Base-by-base conservation (phyloP, 2,329 filamentous ascomycete genomes). In the Chaetothyriales sp. region DNA sequence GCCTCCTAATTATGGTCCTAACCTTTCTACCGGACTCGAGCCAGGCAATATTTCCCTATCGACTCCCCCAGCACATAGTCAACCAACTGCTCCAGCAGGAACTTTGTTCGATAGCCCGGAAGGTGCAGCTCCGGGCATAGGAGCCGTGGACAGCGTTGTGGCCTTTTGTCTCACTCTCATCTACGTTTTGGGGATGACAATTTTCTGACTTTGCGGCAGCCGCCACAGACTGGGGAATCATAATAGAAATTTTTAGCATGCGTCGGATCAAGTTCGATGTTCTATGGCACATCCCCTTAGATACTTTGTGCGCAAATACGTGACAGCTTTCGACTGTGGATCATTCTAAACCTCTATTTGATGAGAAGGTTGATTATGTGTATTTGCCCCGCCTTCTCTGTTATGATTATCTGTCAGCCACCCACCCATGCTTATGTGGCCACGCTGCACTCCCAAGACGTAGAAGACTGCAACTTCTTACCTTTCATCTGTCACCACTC, bases 101-200 rank as follows among this genome's bases (percentile, higher is more conserved):
- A 56, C 59, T 18, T 50, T 60, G 28, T 53, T 57, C 48, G 59
- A 59, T 37, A 46, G 33, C 28, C 43, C 37, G 19, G 52, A 29
- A 40, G 33, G 33, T 15, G 33, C 33, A 40, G 33, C 33, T 40
- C 33, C 33, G 13, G 5, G 13, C 13, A 40, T 13, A 40, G 33
- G 10, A 40, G 10, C 5, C 10, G 2, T 15, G 13, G 15, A 40
- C 4, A 13, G 5, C 15, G 13, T 40, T 15, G 33, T 40, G 33
- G 15, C 33, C 33, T 40, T 40, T 10, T 40, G 8, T 40, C 9
- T 40, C 13, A 15, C 33, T 15, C 33, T 40, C 10, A 13, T 40
- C 4, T 40, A 2, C 10, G 4, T 40, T 5, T 40, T 5, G 10
- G 33, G 4, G 9, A 40, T 40, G 33, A 13, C 33, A 15, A 40